Evolutionary conservation across 768 basidiomycete genomes (phyloP).

Genomic region (Mycena indigotica): DNA sequence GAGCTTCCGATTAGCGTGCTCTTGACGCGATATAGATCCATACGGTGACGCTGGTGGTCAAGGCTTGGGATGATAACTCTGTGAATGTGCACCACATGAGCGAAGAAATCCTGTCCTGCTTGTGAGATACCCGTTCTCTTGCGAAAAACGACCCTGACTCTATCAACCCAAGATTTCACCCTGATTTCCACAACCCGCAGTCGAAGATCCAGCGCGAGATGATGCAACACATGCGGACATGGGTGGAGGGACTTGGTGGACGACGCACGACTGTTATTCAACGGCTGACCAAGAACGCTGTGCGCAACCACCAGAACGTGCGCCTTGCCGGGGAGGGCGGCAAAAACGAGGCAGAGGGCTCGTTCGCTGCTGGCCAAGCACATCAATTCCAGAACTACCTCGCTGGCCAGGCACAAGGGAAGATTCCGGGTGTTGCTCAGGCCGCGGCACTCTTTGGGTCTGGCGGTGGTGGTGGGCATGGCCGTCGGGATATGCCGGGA

Average conservation of each 20-base stretch:
- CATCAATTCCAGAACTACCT: slow-evolving; percentile 50
- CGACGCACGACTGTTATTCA: slow-evolving; percentile 51
- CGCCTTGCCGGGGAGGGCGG: slow-evolving; percentile 59
- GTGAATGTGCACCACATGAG: slow-evolving; percentile 57
- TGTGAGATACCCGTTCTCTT: slow-evolving; percentile 46
- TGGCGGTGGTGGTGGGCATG: slow-evolving; percentile 18
- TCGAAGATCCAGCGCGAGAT: slow-evolving; percentile 77
- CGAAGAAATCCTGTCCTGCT: slow-evolving; percentile 66
- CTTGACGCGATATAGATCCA: slow-evolving; percentile 44
- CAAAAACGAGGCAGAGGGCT: slow-evolving; percentile 45
- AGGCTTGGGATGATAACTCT: slow-evolving; percentile 79
- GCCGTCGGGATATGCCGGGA: slow-evolving; percentile 14
- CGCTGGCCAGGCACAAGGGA: slow-evolving; percentile 43
- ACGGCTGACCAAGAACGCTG: slow-evolving; percentile 64
- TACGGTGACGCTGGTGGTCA: slow-evolving; percentile 67
- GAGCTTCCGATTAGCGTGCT: too few species aligned
- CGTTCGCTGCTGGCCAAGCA: slow-evolving; percentile 51
- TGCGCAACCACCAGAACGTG: slow-evolving; percentile 73
- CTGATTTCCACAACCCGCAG: slow-evolving; percentile 69
- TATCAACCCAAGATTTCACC: slow-evolving; percentile 73
- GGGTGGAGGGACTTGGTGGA: slow-evolving; percentile 56
- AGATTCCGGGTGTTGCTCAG: slow-evolving; percentile 52
- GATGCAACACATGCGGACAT: slow-evolving; percentile 65
- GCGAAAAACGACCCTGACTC: not conserved
- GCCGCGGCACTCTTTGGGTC: slow-evolving; percentile 39